These are phyloP conservation scores for Fusarium bulbicola DNA, from an alignment of 2,329 filamentous ascomycete genomes.

Conservation along the genomic window DNA sequence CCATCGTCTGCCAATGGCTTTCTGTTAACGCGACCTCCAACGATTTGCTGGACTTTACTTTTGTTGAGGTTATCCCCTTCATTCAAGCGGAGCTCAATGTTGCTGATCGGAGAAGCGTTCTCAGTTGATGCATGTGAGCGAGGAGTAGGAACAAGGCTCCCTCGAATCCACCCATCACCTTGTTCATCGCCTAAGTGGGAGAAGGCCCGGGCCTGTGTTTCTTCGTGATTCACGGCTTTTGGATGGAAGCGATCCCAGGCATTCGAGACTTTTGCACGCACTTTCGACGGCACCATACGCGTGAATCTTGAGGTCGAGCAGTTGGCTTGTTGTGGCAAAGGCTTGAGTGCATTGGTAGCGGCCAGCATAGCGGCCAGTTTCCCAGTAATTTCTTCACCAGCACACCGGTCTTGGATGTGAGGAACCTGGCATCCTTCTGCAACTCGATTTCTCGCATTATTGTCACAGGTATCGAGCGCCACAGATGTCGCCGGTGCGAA, in stretches of 20 bases:
- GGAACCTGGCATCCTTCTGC: background rate
- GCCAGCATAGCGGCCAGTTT: slow-evolving; percentile 51
- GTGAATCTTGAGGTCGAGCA: slow-evolving; percentile 38
- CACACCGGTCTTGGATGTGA: background rate
- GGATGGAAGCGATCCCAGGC: slow-evolving; percentile 46
- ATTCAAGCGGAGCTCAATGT: slow-evolving; percentile 47
- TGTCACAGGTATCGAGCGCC: slow-evolving; percentile 18
- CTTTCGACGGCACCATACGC: slow-evolving; percentile 43
- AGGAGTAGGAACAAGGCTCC: background rate
- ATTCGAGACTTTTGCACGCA: slow-evolving; percentile 48
- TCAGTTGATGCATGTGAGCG: background rate
- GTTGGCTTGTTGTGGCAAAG: slow-evolving; percentile 23
- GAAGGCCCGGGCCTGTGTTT: slow-evolving; percentile 10
- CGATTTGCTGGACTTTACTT: slow-evolving; percentile 47
- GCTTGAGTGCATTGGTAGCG: slow-evolving; percentile 48
- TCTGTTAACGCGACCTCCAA: slow-evolving; percentile 43
- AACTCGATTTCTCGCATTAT: slow-evolving; percentile 16
- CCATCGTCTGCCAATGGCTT: slow-evolving; percentile 45
- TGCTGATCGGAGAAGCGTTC: slow-evolving; percentile 41
- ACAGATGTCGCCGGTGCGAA: slow-evolving; percentile 12
- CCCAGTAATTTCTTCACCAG: slow-evolving; percentile 43
- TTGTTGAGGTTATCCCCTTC: slow-evolving; percentile 49
- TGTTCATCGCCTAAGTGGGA: background rate
- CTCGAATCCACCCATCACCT: background rate
- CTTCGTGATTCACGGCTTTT: slow-evolving; percentile 40